Base-by-base conservation (phyloP, 2,329 filamentous ascomycete species). In the Fusarium drepaniforme region DNA sequence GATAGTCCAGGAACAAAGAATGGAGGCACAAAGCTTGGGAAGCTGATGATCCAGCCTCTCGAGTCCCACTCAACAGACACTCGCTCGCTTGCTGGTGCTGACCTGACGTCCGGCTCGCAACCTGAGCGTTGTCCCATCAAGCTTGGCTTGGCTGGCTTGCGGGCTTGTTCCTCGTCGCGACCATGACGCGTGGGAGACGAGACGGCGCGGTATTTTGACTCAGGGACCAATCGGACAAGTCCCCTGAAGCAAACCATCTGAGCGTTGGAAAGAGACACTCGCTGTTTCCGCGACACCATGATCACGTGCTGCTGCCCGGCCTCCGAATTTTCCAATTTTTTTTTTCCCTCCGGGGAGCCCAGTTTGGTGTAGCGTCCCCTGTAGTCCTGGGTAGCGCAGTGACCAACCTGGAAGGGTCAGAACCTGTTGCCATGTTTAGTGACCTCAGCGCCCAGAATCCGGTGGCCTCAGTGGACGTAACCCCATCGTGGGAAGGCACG, bases 151-250 rank as follows among this genome's bases (percentile, higher is more conserved):
- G 51, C 44, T 49, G 44, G 44, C 44, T 35, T 56, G 28, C 51
- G 18, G 28, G 28, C 51, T 23, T 16, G 51, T 37, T 35, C n/a
- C 68, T 64, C 51, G 67, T 77, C 77, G 76, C 77, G 77, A 78
- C 77, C 25, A 72, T 76, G 77, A 79, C 77, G 77, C 77, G 77
- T 71, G 70, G 64, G 64, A 57, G 37, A 59, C 57, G 69, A 53
- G 63, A 40, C 59, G 72, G 72, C 71, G 66, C 69, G 66, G 64
- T 40, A 60, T 63, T 70, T 71, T 66, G 21, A 28, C 38, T 25
- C 49, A 7, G 44, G 44, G 33, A 33, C 76, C 77, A 79, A 77
- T 78, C 68, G 73, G 77, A 63, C 67, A 21, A 44, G 58, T 70
- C 69, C 76, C 67, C 64, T 59, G 21, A 42, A 35, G 63, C 74